phyloP scores from a whole-genome alignment of 768 basidiomycete genomes.

The Termitomyces eurrhizus region DNA sequence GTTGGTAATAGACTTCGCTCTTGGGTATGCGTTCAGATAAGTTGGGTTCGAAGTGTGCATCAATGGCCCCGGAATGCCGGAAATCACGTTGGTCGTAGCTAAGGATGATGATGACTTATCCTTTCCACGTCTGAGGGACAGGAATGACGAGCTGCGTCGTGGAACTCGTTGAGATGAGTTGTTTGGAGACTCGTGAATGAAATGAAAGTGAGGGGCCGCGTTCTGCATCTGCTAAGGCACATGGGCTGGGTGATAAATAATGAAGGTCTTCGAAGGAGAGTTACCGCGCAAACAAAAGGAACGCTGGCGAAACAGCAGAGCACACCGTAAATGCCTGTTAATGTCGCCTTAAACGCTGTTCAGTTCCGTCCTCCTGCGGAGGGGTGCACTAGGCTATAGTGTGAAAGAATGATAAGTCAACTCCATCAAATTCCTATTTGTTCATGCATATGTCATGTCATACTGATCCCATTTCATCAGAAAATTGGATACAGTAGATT shows the following conservation, averaged over 20 bases:
- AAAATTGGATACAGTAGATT: background rate
- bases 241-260: conserved; percentile 14
- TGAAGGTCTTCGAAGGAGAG: conserved; percentile 11
- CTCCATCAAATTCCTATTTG: conserved; percentile 9
- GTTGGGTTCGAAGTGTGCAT: conserved; percentile 24
- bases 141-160: conserved; percentile 52
- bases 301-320: background rate
- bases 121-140: conserved; percentile 52
- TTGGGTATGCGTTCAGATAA: conserved; percentile 46
- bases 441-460: conserved; percentile 1
- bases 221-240: conserved; percentile 29
- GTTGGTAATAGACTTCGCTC: conserved; percentile 31
- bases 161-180: conserved; percentile 36
- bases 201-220: conserved; percentile 33
- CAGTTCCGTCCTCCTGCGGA: background rate
- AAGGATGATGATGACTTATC: conserved; percentile 30
- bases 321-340: background rate
- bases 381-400: too few species aligned
- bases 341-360: background rate
- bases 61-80: conserved; percentile 25
- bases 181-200: conserved; percentile 21
- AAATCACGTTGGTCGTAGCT: conserved; percentile 17
- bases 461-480: background rate
- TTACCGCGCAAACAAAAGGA: conserved; percentile 4
- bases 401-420: background rate